Base-by-base conservation (phyloP, 768 basidiomycete genomes). In the Daedaleopsis sinensis region DNA sequence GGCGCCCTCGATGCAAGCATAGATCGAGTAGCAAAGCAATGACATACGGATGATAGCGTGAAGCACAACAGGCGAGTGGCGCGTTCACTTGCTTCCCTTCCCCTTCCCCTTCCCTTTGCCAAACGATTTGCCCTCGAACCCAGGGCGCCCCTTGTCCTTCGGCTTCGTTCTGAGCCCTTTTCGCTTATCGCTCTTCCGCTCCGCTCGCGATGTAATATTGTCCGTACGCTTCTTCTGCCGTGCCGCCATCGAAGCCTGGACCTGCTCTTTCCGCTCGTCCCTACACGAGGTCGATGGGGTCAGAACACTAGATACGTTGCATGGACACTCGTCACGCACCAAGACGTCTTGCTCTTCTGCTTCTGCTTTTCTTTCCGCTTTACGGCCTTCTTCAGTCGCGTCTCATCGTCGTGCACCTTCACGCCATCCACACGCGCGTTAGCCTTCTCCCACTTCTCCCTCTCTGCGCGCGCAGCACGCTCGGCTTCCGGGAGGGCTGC, bases 301-400 rank as follows among this genome's bases (percentile, higher is more conserved):
- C 35, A 52, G 23, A 46, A n/a, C 19, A 36, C 27, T 50, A 69
- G 43, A 13, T 35, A 16, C 19, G 13, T 1, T 42, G 48, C 0
- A 23, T 8, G n/a, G 42, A 1, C 6, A 5, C 16, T 37, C 27
- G 3, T n/a, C 37, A 78, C 89, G 58, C 63, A 96, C 96, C 96
- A 98, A 47, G 84, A 81, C 70, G 90, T 91, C 73, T 91, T 92
- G 61, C 87, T 87, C 78, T 92, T 95, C 23, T 62, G 68, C 72
- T 98, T 98, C 67, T 87, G 87, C 74, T 96, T 96, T 75, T 97
- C 96, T 65, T 92, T 89, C 72, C 92, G 80, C 80, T 97, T 98
- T 9, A 85, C 87, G 44, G 94, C 94, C 78, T 97, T 98, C 79
- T 96, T 98, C 69, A 99, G 73, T 48, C 89, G 78, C 1, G 67